Evolutionary conservation across 2,329 filamentous ascomycete genomes (phyloP), one percentile per base, ranked within the genome.

Genomic region (Juglanconis oblonga): DNA sequence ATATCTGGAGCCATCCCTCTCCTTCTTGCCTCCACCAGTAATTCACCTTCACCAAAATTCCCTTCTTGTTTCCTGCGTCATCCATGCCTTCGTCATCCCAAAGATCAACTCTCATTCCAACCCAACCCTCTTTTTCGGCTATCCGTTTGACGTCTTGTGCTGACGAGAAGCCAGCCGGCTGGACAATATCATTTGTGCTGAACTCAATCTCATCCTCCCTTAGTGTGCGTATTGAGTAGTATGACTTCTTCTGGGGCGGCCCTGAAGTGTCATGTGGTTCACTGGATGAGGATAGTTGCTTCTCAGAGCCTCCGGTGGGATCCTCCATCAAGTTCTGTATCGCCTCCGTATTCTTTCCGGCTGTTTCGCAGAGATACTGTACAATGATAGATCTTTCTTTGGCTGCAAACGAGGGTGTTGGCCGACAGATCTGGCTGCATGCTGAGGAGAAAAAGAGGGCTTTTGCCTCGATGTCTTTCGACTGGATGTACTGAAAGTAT

Each of bases 1-100:
- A 40, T 29, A 69, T 66, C 50, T 71, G 69, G 3, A 57, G 49
- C 59, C 67, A 68, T 6, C 52, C 55, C 0, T 33, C 62, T 0
- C 51, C 35, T 14, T 71, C 68, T 54, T 63, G 58, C 36, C 61
- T 65, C 69, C 67, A 72, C 70, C 69, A 71, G 36, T 72, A 72
- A 47, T 70, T 66, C 13, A 70, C 68, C 44, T 72, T 71, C 10
- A 70, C 64, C 36, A 72, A 14, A 13, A 67, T 47, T 45, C 59
- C 64, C 14, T 44, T 45, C 3, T 52, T 62, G 11, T 31, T n/a
- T 14, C 53, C 32, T 9, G 3, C 32, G 11, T 29, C 29, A 4
- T 29, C 36, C 8, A 35, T 48, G 5, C 17, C 40, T 3, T 48
- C 53, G 3, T 68, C 68, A 29, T 64, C 62, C 70, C 70, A 71